Evolutionary conservation across 176 grass and related monocot species (phyloP).

Genomic region (Aegilops longissima): DNA sequence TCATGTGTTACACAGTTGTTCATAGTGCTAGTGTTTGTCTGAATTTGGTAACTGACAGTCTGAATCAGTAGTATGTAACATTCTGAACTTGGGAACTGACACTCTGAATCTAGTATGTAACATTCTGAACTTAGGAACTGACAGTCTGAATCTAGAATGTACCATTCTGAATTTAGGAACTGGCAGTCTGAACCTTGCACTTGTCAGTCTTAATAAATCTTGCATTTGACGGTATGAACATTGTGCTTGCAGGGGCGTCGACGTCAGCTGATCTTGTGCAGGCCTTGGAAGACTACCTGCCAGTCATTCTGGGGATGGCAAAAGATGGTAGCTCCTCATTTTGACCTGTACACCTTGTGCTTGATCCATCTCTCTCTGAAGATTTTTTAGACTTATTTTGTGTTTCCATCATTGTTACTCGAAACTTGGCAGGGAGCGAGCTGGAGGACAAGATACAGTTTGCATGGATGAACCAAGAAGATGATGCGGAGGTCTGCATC

Average conservation of each 20-base stretch:
- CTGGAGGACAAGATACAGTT: conserved; percentile 71
- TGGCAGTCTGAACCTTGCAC: neutral
- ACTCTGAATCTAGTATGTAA: neutral
- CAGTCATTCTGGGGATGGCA: conserved; percentile 62
- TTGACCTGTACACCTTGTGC: neutral
- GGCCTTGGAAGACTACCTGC: conserved; percentile 73
- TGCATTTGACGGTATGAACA: neutral
- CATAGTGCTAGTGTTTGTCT: neutral
- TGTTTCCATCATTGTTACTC: neutral
- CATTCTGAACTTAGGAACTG: neutral
- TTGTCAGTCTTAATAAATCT: neutral
- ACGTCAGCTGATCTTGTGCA: conserved; percentile 64
- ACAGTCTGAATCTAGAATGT: neutral
- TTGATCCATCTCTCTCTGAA: neutral
- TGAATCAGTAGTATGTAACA: neutral
- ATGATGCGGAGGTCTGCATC: conserved; percentile 54
- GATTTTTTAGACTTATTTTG: too few species aligned
- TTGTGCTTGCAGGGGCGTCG: conserved; percentile 40
- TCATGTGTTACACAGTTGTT: neutral
- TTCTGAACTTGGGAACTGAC: neutral
- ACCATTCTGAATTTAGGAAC: neutral
- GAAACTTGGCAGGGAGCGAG: conserved; percentile 30
- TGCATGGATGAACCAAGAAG: conserved; percentile 92
- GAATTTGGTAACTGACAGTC: neutral
- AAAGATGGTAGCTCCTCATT: conserved; percentile 52